Evolutionary conservation across 2,329 filamentous ascomycete genomes (phyloP).

Genomic region (Trichophyton mentagrophytes): DNA sequence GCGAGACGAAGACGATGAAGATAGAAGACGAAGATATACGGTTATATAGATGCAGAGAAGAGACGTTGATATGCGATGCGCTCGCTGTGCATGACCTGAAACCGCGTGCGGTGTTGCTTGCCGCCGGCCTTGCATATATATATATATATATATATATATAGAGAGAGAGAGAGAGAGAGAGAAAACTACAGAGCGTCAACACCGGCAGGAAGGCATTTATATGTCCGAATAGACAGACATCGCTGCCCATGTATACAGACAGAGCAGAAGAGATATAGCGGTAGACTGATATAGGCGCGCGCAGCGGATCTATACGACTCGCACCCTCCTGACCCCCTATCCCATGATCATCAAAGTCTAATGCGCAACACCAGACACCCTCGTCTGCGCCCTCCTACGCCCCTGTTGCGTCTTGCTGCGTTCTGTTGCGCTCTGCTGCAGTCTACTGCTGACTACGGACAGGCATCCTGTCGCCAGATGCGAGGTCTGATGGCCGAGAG

Average conservation of each 20-base stretch:
- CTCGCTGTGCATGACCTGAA: neutral
- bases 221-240: too few relatives aligned
- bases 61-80: too few relatives aligned
- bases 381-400: neutral
- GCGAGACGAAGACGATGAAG: neutral
- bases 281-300: neutral
- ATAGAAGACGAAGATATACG: neutral
- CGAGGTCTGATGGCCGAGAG: neutral
- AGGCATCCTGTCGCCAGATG: neutral
- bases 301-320: neutral
- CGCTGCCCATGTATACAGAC: neutral
- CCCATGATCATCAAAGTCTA: constrained; percentile 3
- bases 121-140: neutral
- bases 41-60: neutral
- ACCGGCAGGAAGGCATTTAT: neutral
- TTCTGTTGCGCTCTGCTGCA: neutral
- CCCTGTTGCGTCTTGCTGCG: neutral
- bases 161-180: too few relatives aligned
- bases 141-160: too few relatives aligned
- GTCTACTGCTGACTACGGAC: neutral
- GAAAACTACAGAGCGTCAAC: neutral
- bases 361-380: constrained; percentile 2
- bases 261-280: too few relatives aligned
- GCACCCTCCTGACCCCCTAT: neutral
- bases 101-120: neutral